Base-by-base conservation (phyloP, 179 eudicot genomes). In the Beta lomatogona region DNA sequence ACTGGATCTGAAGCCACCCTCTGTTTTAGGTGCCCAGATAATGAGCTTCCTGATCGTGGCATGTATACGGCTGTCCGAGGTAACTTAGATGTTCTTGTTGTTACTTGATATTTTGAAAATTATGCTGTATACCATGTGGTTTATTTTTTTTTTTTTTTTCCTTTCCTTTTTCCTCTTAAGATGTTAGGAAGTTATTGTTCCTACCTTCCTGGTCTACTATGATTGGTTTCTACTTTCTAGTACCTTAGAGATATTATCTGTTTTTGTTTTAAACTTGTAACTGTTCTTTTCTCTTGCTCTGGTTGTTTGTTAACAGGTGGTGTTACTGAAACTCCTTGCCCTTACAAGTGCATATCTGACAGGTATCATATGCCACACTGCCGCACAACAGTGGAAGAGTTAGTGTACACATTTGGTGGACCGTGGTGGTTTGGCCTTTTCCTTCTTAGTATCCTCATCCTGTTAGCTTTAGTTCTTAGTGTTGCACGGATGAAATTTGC, bases 281-380 rank as follows among this genome's bases (percentile, higher is more conserved):
- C 48, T 22, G 55, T 44, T 15, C 21, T 50, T 1, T 48, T 77
- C 54, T 79, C 60, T 57, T 64, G 73, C 53, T 76, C 19, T 50
- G 44, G 74, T 28, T 25, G 50, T 77, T 1, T 76, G 73, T 45
- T 61, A 61, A 83, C 88, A 96, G 99, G 99, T 77, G 99, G 98
- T 87, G 97, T 88, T 81, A 90, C 89, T 67, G 89, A 88, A 81
- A 63, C 90, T 79, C 96, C 98, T 71, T 96, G 99, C 83, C 98
- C 99, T 68, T 96, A 96, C 90, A 91, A 87, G 88, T 96, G 99
- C 86, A 75, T 96, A 77, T 96, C 99, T 73, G 99, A 94, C 76
- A 91, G 92, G 91, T 96, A 94, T 88, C 94, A 88, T 85, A 89
- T 91, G 97, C 98, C 98, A 75, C 91, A 91, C 75, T 96, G 99